These are phyloP conservation scores for Hanseniaspora jakobsenii DNA, from an alignment of 805 yeast species.

Conservation along the genomic window DNA sequence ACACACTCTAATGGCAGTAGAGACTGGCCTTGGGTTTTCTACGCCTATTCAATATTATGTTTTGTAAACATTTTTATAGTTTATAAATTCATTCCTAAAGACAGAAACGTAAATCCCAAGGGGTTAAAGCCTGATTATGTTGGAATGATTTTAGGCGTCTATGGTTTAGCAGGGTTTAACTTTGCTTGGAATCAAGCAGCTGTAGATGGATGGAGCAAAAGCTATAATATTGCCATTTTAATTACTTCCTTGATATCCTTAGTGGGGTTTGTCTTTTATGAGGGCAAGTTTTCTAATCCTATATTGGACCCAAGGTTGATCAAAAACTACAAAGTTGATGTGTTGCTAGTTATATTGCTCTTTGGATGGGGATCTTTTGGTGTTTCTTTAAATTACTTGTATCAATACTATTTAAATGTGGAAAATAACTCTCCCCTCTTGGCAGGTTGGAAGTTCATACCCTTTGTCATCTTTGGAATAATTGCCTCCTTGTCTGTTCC, in stretches of 20 bases:
- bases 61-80: slow-evolving; percentile 16
- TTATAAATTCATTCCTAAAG: slow-evolving; percentile 21
- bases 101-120: slow-evolving; percentile 10
- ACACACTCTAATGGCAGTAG: slow-evolving; percentile 24
- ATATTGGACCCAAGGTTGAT: slow-evolving; percentile 50
- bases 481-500: slow-evolving; percentile 45
- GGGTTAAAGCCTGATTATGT: slow-evolving; percentile 34
- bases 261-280: slow-evolving; percentile 37
- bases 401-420: slow-evolving; percentile 39
- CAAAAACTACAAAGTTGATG: slow-evolving; percentile 31
- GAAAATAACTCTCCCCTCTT: slow-evolving; percentile 38
- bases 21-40: slow-evolving; percentile 26
- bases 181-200: slow-evolving; percentile 71
- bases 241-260: slow-evolving; percentile 38
- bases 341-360: slow-evolving; percentile 40
- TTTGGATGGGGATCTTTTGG: slow-evolving; percentile 75
- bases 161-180: slow-evolving; percentile 30
- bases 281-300: slow-evolving; percentile 32
- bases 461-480: slow-evolving; percentile 42
- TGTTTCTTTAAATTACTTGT: slow-evolving; percentile 52
- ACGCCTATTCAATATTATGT: slow-evolving; percentile 22
- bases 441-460: slow-evolving; percentile 35
- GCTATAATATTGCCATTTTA: slow-evolving; percentile 47
- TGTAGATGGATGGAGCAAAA: slow-evolving; percentile 49
- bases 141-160: slow-evolving; percentile 38